Conservation (phyloP, 2,329 filamentous ascomycete genomes). For the Coniochaeta hoffmannii region DNA sequence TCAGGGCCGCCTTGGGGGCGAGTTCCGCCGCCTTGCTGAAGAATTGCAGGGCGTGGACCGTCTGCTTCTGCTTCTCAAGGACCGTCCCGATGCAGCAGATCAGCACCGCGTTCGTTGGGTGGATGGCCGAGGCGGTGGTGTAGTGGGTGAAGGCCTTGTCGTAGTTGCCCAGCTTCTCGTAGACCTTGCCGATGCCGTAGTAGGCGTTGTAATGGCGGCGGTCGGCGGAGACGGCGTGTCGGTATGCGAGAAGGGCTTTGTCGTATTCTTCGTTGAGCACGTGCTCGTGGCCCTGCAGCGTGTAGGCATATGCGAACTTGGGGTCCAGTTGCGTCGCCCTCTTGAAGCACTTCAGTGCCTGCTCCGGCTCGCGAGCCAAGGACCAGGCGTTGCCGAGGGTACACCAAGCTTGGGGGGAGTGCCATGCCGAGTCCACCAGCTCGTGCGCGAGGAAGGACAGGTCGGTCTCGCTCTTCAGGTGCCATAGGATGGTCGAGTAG, state of each 20-base stretch:
- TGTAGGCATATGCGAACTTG: constrained; percentile 91
- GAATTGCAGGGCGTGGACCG: constrained; percentile 67
- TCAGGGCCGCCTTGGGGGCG: constrained; percentile 72
- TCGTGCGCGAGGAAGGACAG: constrained; percentile 89
- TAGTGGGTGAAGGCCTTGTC: constrained; percentile 91
- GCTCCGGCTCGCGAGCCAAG: constrained; percentile 83
- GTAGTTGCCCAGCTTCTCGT: constrained; percentile 84
- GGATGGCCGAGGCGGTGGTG: constrained; percentile 78
- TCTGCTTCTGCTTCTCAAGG: constrained; percentile 81
- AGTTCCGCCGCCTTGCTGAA: constrained; percentile 79
- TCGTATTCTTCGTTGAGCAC: constrained; percentile 96
- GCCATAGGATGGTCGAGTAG: constrained; percentile 98
- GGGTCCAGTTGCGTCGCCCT: constrained; percentile 86
- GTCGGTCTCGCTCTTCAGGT: constrained; percentile 85
- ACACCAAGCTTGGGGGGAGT: constrained; percentile 94
- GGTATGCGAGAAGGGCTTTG: constrained; percentile 82
- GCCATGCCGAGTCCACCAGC: constrained; percentile 76
- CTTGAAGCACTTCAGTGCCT: constrained; percentile 90
- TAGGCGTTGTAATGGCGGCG: constrained; percentile 96
- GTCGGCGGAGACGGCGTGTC: constrained; percentile 78
- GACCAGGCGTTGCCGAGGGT: constrained; percentile 93
- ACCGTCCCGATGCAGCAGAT: constrained; percentile 89
- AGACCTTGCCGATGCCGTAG: constrained; percentile 79
- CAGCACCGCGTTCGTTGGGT: constrained; percentile 87
- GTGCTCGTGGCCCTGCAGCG: constrained; percentile 91